Evolutionary conservation across 202 grass and related monocot genomes (phyloP).

Genomic region (Schoenoplectus tabernaemontani): DNA sequence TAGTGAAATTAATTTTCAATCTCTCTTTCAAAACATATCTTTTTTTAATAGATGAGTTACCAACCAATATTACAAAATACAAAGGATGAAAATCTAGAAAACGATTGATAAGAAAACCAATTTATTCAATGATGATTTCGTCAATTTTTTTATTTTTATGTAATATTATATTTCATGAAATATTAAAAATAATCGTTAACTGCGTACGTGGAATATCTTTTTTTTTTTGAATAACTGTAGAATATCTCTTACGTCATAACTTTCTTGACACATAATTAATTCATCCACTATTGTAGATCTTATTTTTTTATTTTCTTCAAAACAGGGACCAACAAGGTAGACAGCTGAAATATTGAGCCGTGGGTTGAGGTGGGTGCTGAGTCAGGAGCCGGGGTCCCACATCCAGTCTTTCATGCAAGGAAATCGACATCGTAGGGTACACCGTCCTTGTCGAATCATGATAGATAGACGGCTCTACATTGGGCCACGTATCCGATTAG

Average conservation of each 20-base stretch:
- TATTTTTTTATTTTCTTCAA: neutral
- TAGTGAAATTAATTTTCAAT: neutral
- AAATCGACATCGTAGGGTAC: constrained; percentile 36
- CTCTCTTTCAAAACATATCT: neutral
- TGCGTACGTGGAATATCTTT: too few species aligned
- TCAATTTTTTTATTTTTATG: too few species aligned
- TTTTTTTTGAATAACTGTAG: too few species aligned
- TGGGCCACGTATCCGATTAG: constrained; percentile 14
- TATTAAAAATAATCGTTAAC: too few species aligned
- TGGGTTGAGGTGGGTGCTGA: constrained; percentile 36
- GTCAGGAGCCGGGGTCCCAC: constrained; percentile 26
- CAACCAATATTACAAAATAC: neutral
- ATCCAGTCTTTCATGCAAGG: neutral
- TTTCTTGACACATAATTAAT: too few species aligned
- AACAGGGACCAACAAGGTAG: neutral
- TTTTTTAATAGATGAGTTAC: too few species aligned
- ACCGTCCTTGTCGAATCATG: constrained; percentile 48
- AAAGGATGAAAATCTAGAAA: too few species aligned
- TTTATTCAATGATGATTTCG: too few species aligned
- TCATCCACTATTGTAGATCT: too few species aligned
- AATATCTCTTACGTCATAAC: too few species aligned
- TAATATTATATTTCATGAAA: too few species aligned
- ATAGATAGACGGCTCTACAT: neutral
- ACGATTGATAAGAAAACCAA: too few species aligned
- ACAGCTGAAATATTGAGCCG: neutral